A percentile compares a stretch with the other conserved stretches of the same genome.
phyloP scores from a whole-genome alignment of 2,329 filamentous ascomycete species.

The Xylariaceae sp. region DNA sequence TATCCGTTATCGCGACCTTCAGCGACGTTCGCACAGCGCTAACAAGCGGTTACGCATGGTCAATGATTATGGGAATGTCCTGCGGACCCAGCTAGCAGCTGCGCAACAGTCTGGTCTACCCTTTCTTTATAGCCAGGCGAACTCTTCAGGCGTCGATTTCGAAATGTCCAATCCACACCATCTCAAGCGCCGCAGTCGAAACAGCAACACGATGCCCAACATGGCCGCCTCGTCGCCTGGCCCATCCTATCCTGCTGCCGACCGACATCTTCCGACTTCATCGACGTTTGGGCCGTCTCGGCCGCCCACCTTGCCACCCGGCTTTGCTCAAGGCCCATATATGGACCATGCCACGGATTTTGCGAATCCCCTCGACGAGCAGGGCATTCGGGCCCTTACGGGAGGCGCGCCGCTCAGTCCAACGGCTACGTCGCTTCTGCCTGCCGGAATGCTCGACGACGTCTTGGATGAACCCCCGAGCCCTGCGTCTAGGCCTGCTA shows the following conservation, averaged over 20 bases:
- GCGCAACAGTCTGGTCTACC: conserved; percentile 34
- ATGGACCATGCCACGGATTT: conserved; percentile 39
- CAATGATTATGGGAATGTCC: conserved; percentile 38
- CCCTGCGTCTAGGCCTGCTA: conserved; percentile 24
- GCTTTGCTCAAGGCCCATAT: conserved; percentile 47
- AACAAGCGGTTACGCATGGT: conserved; percentile 39
- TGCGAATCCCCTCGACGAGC: conserved; percentile 46
- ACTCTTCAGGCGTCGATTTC: conserved; percentile 39
- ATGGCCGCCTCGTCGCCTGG: conserved; percentile 33
- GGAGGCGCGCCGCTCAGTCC: conserved; percentile 68
- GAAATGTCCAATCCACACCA: conserved; percentile 34
- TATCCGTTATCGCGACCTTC: conserved; percentile 43
- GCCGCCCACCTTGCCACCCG: conserved; percentile 32
- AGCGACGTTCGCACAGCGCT: conserved; percentile 40
- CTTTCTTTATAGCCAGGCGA: conserved; percentile 37
- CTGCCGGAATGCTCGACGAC: conserved; percentile 59
- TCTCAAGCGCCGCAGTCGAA: conserved; percentile 39
- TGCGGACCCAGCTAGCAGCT: conserved; percentile 39
- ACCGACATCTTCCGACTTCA: conserved; percentile 22
- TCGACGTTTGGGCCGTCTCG: conserved; percentile 26
- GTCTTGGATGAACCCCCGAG: conserved; percentile 49
- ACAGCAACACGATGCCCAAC: conserved; percentile 39
- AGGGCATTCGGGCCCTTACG: conserved; percentile 53
- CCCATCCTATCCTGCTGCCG: conserved; percentile 29
- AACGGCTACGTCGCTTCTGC: conserved; percentile 65